These are phyloP conservation scores for Penicillium bialowiezense DNA, from an alignment of 495 filamentous ascomycete genomes.

Conservation along the genomic window DNA sequence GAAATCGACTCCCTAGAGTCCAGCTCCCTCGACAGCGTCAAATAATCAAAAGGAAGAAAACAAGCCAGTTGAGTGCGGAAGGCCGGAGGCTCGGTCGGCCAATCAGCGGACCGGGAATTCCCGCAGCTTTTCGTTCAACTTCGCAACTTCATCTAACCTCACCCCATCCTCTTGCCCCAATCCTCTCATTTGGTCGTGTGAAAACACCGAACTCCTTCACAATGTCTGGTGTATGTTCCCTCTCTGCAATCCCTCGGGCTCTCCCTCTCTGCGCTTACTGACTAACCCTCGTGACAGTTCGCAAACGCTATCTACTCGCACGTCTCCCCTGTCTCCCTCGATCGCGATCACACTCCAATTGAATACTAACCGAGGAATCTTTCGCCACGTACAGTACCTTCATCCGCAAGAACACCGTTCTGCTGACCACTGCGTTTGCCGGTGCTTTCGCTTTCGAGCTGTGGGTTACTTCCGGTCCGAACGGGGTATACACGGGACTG, in stretches of 20 bases:
- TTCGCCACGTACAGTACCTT: conserved; percentile 58
- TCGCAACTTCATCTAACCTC: conserved; percentile 25
- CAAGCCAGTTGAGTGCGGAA: conserved; percentile 15
- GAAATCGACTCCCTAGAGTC: neutral
- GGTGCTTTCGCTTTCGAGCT: conserved; percentile 90
- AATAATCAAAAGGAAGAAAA: conserved; percentile 6
- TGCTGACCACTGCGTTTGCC: conserved; percentile 81
- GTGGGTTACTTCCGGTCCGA: conserved; percentile 52
- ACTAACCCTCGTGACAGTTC: conserved; percentile 48
- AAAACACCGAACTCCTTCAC: conserved; percentile 29
- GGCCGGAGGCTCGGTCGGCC: conserved; percentile 31
- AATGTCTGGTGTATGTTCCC: conserved; percentile 51
- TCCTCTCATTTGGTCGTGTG: conserved; percentile 18
- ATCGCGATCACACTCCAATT: conserved; percentile 15
- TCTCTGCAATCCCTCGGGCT: neutral
- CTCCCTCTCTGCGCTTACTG: neutral
- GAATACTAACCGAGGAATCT: conserved; percentile 18
- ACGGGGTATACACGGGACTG: conserved; percentile 7
- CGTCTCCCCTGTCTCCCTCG: conserved; percentile 43
- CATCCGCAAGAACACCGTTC: conserved; percentile 80
- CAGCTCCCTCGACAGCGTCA: conserved; percentile 1
- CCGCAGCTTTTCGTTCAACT: conserved; percentile 37
- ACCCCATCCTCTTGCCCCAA: conserved; percentile 12
- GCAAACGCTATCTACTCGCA: conserved; percentile 75
- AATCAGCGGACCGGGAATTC: conserved; percentile 48